Base-by-base conservation (phyloP, 495 filamentous ascomycete genomes). In the Aspergillus taichungensis region DNA sequence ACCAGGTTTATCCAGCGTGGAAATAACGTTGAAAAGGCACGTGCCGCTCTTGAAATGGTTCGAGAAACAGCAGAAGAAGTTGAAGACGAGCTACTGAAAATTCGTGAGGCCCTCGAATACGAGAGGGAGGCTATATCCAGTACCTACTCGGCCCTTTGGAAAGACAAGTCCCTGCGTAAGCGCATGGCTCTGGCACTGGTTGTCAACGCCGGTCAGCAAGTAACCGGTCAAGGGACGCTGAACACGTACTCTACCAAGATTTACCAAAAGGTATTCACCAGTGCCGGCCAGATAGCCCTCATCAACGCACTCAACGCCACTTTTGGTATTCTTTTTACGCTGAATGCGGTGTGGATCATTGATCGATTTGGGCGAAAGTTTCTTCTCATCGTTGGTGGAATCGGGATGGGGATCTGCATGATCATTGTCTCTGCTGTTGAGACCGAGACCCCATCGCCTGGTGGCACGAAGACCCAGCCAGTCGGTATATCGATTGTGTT, bases 241-340 rank as follows among this genome's bases (percentile, higher is more conserved):
- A 82, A 82, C 68, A 66, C 69, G 7, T 83, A 83, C 63, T 79
- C 74, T 10, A 77, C 77, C 35, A 74, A 74, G 46, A 77, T 83
- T 42, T 83, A 82, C 60, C 66, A 82, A 60, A 77, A 78, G 55
- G 71, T 83, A n/a, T 83, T 77, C 57, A 63, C 60, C 10, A 68
- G 62, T 42, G 47, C 49, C 29, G 62, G 67, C 30, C 52, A 69
- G 37, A 86, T 85, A 62, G 72, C 77, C 18, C 67, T 87, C 28
- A 80, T 88, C 66, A 87, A 84, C 30, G 82, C 83, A 18, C 67
- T 80, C 13, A 71, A 69, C 13, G 82, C 88, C 51, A 88, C 87
- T 49, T 83, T 87, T 42, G 76, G 73, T 43, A 71, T 71, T 43
- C 13, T 71, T 53, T 84, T 80, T 37, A 90, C 85, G 5, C 74